Evolutionary conservation across 75 land plant species (phyloP), one percentile per base, ranked within the genome.

Genomic region (Sequoiadendron giganteum): DNA sequence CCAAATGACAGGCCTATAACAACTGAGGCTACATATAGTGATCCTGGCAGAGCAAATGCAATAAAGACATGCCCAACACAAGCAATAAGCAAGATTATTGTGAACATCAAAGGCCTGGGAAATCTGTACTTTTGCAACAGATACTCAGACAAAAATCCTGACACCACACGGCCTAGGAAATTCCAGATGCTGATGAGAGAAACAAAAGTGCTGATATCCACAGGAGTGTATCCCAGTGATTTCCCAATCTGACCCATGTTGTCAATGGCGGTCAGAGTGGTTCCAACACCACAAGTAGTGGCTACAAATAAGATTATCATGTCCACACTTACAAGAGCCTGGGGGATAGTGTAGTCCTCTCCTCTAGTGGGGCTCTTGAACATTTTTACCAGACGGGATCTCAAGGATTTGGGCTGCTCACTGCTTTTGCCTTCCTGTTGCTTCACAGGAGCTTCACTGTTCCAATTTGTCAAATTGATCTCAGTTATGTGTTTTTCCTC

Each of bases 111-210:
- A 75, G 84, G 65, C 32, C 68, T 89, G 86, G 88, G 94, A n/a
- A 90, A n/a, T 42, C 89, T 92, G 81, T 85, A 91, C 42, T 76
- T 89, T 32, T 30, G 32, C 3, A 93, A 84, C 9, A 92, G 58
- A 7, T 32, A 78, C 52, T 94, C 95, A 6, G 95, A 94, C 58
- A 88, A 90, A 75, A 93, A 94, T 2, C 95, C 95, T 48, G 93
- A 42, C 39, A 85, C 73, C 68, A 92, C 91, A 34, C 94, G 61
- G 8, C 94, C 95, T 38, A 92, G 80, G 90, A 84, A 93, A 78
- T 91, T 93, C 94, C 94, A 94, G n/a, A 94, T 94, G 91, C 92
- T 93, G 28, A 94, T 88, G 1, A 94, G 91, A 4, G 92, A 92
- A 6, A 93, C 92, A 77, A 90, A 91, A 0, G 95, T 91, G 70